Evolutionary conservation across 805 yeast species (phyloP), one percentile per base, ranked within the genome.

Genomic region (Hyphopichia homilentoma): DNA sequence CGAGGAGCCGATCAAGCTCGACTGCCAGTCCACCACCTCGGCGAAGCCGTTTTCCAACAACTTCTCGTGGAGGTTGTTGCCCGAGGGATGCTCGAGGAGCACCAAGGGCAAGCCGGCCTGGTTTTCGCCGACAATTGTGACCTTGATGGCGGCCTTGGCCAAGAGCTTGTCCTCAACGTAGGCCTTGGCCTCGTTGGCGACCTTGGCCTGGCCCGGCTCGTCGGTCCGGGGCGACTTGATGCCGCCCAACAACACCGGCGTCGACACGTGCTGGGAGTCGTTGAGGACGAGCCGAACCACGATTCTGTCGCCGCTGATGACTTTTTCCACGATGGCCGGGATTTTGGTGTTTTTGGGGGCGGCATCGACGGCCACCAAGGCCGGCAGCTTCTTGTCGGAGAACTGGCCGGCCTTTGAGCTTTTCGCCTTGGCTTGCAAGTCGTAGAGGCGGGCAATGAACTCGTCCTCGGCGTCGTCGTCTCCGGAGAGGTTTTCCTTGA

Each of bases 21-120:
- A 75, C 52, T 87, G 95, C 87, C 90, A 81, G 53, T 86, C 95
- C 16, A 79, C 74, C 30, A 85, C 77, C 43, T 77, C 79, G 8
- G 82, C 95, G 19, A 81, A 66, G 7, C 96, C 96, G 34, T 67
- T 68, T 35, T 72, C 76, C 37, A 86, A 67, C 35, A 86, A 61
- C 41, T 75, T 74, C 43, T 78, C 83, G 36, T 82, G 77, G 45
- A 85, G 79, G 40, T 79, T 79, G 44, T 65, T 65, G 12, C 95
- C 95, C 4, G 84, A 82, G 20, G 94, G 86, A 49, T 84, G 90
- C 34, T 65, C 50, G 22, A 85, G 54, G 29, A 73, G 59, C 13
- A 70, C 84, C 34, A 81, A 63, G 6, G 81, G 73, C 17, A 78
- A 71, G 7, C 84, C 85, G n/a, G 69, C 57, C 32, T 79, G 72